These are phyloP conservation scores for Pythium coloratum DNA, from an alignment of 352 stramenopile genomes.

Conservation along the genomic window DNA sequence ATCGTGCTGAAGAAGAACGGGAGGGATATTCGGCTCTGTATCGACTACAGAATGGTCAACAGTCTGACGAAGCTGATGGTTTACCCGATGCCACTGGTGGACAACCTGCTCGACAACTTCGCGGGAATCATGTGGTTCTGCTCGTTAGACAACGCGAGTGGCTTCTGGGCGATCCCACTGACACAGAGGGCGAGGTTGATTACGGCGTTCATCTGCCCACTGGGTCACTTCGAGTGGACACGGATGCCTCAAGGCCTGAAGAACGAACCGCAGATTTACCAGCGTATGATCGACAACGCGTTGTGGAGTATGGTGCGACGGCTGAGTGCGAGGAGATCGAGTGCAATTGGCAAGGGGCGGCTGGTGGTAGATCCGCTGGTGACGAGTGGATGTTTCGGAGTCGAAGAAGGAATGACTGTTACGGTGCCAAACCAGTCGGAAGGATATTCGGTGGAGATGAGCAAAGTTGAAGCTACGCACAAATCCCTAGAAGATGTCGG, in stretches of 20 bases:
- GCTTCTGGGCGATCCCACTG: constrained; percentile 8
- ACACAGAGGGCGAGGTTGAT: constrained; percentile 1
- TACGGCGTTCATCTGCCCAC: constrained; percentile 14
- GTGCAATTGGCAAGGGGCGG: background rate
- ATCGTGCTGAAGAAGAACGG: constrained; percentile 46
- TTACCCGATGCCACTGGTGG: background rate
- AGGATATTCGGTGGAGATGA: background rate
- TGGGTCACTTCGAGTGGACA: constrained; percentile 20
- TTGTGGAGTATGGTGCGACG: constrained; percentile 1
- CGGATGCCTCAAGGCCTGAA: constrained; percentile 16
- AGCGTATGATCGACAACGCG: constrained; percentile 19
- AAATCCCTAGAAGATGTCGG: background rate
- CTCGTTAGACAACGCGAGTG: constrained; percentile 14
- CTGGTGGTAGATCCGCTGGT: background rate
- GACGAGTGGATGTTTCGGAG: background rate
- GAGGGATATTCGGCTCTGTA: constrained; percentile 34
- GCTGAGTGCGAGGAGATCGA: background rate
- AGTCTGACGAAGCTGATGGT: constrained; percentile 21
- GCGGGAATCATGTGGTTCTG: constrained; percentile 1
- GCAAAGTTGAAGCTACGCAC: background rate
- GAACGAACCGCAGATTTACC: constrained; percentile 24
- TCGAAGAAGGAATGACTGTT: background rate
- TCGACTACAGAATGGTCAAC: constrained; percentile 31
- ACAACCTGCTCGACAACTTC: constrained; percentile 6
- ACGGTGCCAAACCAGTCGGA: background rate